Evolutionary conservation across 768 basidiomycete species (phyloP).

Genomic region (Amanita inopinata): DNA sequence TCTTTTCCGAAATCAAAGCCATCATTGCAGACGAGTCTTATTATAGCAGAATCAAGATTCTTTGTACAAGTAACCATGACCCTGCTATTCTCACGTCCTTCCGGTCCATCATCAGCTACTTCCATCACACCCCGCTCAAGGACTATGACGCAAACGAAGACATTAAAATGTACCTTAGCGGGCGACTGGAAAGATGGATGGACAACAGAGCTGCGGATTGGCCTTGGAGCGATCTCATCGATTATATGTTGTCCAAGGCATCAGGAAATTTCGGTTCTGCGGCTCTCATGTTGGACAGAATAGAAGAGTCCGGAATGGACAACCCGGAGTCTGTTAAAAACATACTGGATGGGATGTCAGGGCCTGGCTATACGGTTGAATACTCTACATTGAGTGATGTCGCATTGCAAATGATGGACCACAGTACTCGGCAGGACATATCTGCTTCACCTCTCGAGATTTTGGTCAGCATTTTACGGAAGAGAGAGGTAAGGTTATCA

Average conservation of each 20-base stretch:
- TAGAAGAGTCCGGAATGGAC: not conserved
- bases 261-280: not conserved
- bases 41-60: slow-evolving; percentile 3
- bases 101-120: not conserved
- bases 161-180: not conserved
- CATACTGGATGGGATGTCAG: too few relatives aligned
- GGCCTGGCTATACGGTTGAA: too few relatives aligned
- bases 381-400: not conserved
- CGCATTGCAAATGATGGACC: not conserved
- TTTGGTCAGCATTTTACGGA: slow-evolving; percentile 2
- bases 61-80: not conserved
- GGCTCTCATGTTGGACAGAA: not conserved
- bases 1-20: slow-evolving; percentile 4
- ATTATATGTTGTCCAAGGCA: not conserved
- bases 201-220: too few relatives aligned
- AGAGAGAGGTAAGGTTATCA: not conserved
- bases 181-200: not conserved
- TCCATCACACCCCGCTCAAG: not conserved
- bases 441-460: not conserved
- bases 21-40: not conserved
- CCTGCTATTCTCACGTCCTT: not conserved
- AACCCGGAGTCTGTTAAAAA: too few relatives aligned
- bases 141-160: not conserved
- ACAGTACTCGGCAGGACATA: not conserved
- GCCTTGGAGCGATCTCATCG: not conserved